Conservation (phyloP, 2,329 filamentous ascomycete genomes). For the Ascochyta fabae region DNA sequence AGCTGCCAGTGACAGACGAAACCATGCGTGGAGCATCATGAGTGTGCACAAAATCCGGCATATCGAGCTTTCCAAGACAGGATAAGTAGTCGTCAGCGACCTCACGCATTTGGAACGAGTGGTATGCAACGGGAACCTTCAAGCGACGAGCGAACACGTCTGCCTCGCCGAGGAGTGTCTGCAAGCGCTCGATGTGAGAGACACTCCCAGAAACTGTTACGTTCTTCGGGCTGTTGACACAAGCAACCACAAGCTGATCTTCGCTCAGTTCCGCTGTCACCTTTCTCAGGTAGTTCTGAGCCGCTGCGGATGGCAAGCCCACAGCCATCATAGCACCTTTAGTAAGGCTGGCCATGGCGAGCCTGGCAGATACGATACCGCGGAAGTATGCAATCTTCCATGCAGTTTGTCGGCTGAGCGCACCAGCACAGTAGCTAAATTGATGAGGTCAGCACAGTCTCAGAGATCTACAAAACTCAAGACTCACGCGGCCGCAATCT, state of each 20-base stretch:
- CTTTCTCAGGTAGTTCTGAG: background rate
- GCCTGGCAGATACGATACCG: no score
- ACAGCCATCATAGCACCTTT: conserved; percentile 17
- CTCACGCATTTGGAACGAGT: conserved; percentile 35
- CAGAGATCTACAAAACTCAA: no score
- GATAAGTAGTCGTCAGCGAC: conserved; percentile 19
- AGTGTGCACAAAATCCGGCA: conserved; percentile 6
- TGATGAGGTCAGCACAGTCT: no score
- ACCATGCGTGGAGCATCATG: no score
- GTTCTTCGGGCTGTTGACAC: conserved; percentile 50
- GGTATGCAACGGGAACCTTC: conserved; percentile 32
- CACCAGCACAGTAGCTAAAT: no score
- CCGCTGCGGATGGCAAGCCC: conserved; percentile 21
- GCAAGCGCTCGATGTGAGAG: conserved; percentile 44
- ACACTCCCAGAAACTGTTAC: conserved; percentile 56
- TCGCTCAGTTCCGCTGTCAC: background rate
- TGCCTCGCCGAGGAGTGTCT: conserved; percentile 42
- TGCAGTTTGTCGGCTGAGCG: no score
- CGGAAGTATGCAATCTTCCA: no score
- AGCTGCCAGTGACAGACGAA: conserved; percentile 24
- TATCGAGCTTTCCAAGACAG: background rate
- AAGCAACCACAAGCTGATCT: conserved; percentile 26
- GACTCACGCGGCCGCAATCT: no score
- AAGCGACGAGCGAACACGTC: conserved; percentile 50
- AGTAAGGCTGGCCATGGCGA: no score